Percentiles rank a stretch among this genome's conserved stretches.
Evolutionary conservation across 23 red algal species (phyloP).

Genomic region (Agarophyton chilense): DNA sequence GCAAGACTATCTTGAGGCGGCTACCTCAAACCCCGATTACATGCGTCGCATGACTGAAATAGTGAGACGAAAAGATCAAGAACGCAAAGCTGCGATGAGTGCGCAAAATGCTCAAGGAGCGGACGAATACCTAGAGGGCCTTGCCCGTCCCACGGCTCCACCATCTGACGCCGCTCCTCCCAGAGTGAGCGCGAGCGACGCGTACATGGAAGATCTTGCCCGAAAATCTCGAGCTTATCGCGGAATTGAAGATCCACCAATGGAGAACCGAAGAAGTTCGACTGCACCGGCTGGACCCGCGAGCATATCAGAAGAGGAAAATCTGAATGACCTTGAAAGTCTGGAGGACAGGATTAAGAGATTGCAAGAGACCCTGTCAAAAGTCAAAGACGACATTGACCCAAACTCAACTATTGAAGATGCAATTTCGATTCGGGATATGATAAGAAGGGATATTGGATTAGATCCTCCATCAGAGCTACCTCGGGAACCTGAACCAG

Average conservation of each 20-base stretch:
- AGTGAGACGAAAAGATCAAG: slow-evolving; percentile 6
- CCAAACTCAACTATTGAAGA: slow-evolving; percentile 15
- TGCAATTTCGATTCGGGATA: neutral
- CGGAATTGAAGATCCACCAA: slow-evolving; percentile 1
- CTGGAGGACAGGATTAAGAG: slow-evolving; percentile 6
- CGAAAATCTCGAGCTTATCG: neutral
- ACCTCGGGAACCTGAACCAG: neutral
- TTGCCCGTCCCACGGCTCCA: neutral
- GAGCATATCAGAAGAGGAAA: neutral
- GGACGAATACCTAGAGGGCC: slow-evolving; percentile 54
- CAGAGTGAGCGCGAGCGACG: slow-evolving; percentile 21
- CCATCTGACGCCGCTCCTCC: slow-evolving; percentile 8
- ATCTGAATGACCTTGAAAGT: neutral
- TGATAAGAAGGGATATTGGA: slow-evolving; percentile 7
- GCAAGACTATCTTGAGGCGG: slow-evolving; percentile 41
- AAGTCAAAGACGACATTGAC: neutral
- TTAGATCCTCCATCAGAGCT: neutral
- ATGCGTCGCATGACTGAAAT: slow-evolving; percentile 52
- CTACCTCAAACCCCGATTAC: slow-evolving; percentile 12
- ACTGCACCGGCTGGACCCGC: neutral
- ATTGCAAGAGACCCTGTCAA: neutral
- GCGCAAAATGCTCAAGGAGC: neutral
- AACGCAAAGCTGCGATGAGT: slow-evolving; percentile 15
- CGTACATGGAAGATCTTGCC: slow-evolving; percentile 21
- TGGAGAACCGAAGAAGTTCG: neutral